Base-by-base conservation (phyloP, 2,329 filamentous ascomycete genomes). In the Pestalotiopsis sp. region DNA sequence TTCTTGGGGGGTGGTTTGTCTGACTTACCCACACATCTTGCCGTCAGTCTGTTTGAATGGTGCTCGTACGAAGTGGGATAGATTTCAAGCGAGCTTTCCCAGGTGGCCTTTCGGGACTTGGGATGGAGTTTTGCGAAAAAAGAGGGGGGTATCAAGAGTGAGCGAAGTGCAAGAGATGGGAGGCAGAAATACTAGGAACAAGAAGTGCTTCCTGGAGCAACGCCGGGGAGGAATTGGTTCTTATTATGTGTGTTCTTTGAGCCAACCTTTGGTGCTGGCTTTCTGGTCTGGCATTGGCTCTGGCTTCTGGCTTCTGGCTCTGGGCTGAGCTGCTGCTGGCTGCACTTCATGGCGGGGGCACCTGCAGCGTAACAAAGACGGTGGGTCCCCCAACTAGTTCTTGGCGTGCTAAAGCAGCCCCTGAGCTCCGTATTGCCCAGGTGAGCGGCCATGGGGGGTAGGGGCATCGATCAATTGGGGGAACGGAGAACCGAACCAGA, bases 21-120 rank as follows among this genome's bases (percentile, higher is more conserved):
- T 64, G 45, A 64, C 62, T 64, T 55, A 64, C 62, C 62, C 62
- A 64, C 62, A 64, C 62, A 64, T 64, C 38, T 64, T 64, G 62
- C 62, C 62, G 45, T 38, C 62, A 39, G 62, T 55, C 62, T 64
- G 14, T 14, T 25, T 20, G 60, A 63, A 36, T 63, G 20, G 39
- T 36, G 62, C 20, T 64, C 45, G 62, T 41, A 20, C 39, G n/a
- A 45, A 45, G 62, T 36, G n/a, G 62, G 27, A n/a, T 36, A 25
- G 62, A 27, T 23, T 55, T 55, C 62, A 41, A 36, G 39, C n/a
- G 17, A 20, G 36, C n/a, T 64, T 23, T 12, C 14, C 11, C 23
- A 17, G 38, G 38, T 39, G 39, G 23, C 25, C 14, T 39, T n/a
- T 64, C 38, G 62, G 23, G 6, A 36, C 31, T 36, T 25, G 20